Evolutionary conservation across 129 eudicot genomes (phyloP).

Genomic region (Pseudognaphalium luteoalbum): DNA sequence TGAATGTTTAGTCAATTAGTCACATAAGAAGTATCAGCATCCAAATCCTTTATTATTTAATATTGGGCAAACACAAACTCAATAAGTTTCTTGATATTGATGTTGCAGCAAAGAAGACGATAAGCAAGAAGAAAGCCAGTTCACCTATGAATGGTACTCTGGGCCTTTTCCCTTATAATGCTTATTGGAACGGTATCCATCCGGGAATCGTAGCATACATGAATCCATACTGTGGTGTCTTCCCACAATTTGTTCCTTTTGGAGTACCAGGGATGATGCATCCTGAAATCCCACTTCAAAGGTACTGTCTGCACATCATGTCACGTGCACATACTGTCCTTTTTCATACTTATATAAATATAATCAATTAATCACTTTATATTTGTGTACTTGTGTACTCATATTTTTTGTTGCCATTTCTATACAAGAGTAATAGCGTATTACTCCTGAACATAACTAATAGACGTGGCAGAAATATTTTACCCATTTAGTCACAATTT

Average conservation of each 20-base stretch:
- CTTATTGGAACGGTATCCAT: slow-evolving; percentile 69
- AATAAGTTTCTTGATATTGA: neutral
- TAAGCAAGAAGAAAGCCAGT: neutral
- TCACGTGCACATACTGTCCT: neutral
- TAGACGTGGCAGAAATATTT: neutral
- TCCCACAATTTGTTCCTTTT: slow-evolving; percentile 64
- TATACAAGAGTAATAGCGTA: neutral
- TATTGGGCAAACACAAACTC: neutral
- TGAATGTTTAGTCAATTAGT: neutral
- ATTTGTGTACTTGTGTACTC: no score
- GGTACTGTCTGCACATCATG: slow-evolving; percentile 37
- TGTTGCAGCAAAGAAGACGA: slow-evolving; percentile 8
- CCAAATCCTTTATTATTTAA: neutral
- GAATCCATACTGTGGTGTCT: slow-evolving; percentile 60
- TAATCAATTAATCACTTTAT: neutral
- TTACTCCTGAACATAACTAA: neutral
- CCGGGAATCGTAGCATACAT: slow-evolving; percentile 60
- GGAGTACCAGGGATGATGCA: slow-evolving; percentile 64
- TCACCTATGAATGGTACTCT: slow-evolving; percentile 14
- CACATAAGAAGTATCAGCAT: neutral
- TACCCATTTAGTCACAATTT: neutral
- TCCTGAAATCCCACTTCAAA: slow-evolving; percentile 62
- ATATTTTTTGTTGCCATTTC: neutral
- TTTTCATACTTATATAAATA: neutral
- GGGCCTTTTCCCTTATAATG: slow-evolving; percentile 66